phyloP scores from a whole-genome alignment of 2,329 filamentous ascomycete genomes.

The Colletotrichum filicis region DNA sequence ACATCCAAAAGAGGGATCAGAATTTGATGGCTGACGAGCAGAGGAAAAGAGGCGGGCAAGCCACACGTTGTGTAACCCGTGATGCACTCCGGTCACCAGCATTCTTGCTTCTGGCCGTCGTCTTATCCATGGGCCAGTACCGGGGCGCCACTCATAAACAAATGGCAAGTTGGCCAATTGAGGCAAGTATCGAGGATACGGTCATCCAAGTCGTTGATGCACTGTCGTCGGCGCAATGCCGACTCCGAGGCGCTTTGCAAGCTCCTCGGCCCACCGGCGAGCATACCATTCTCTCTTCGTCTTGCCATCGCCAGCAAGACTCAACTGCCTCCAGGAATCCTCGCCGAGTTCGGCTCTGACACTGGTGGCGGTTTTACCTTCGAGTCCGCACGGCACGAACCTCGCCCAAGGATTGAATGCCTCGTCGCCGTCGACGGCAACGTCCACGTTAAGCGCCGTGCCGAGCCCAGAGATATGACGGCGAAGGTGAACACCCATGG shows the following conservation, averaged over 20 bases:
- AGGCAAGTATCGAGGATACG: neutral
- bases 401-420: constrained; percentile 67
- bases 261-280: constrained; percentile 27
- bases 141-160: neutral
- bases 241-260: constrained; percentile 25
- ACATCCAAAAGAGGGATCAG: neutral
- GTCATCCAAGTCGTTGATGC: constrained; percentile 1
- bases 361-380: constrained; percentile 83
- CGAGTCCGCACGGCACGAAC: constrained; percentile 91
- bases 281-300: constrained; percentile 22
- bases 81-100: neutral
- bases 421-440: constrained; percentile 59
- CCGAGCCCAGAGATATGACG: constrained; percentile 87
- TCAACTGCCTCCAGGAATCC: constrained; percentile 14
- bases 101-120: neutral
- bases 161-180: neutral
- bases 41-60: neutral
- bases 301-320: neutral
- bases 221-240: constrained; percentile 7
- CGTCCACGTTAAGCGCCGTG: constrained; percentile 80
- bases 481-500: constrained; percentile 90
- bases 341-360: constrained; percentile 64
- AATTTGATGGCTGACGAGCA: neutral
- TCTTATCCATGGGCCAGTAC: neutral
- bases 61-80: neutral